A percentile compares a stretch with the other conserved stretches of the same genome.
Conservation (phyloP, 139 green algal species). For the Parachlorella kessleri region DNA sequence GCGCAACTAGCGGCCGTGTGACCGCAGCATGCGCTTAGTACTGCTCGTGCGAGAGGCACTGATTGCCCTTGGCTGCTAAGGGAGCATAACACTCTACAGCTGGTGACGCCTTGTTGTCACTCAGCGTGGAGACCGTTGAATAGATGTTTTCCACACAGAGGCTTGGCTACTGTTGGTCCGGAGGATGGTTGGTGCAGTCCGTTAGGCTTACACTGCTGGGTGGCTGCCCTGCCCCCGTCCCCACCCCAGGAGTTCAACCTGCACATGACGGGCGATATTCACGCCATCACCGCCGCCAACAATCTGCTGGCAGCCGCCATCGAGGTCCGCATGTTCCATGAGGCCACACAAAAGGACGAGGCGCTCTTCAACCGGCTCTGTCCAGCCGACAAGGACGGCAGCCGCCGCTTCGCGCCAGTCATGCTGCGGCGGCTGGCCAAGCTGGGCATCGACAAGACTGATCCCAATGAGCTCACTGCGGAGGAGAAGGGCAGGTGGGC, state of each 20-base stretch:
- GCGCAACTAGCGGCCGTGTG: no score
- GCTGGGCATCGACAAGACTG: constrained; percentile 91
- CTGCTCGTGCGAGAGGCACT: no score
- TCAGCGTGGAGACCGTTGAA: no score
- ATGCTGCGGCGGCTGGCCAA: constrained; percentile 89
- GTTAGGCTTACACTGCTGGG: no score
- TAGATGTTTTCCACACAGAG: no score
- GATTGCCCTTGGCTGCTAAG: no score
- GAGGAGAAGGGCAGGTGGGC: constrained; percentile 73
- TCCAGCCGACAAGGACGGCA: constrained; percentile 66
- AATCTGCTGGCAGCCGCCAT: constrained; percentile 98
- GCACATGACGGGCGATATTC: constrained; percentile 97
- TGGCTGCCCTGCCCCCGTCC: background rate
- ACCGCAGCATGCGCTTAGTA: no score
- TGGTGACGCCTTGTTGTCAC: no score
- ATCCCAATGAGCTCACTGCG: constrained; percentile 86
- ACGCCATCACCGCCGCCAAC: constrained; percentile 97
- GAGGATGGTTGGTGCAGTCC: no score
- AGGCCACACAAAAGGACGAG: constrained; percentile 82
- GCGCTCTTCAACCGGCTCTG: constrained; percentile 92
- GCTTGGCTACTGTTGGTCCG: no score
- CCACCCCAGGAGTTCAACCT: constrained; percentile 81
- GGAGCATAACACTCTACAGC: no score
- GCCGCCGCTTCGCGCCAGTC: constrained; percentile 83
- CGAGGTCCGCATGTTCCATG: constrained; percentile 97